Evolutionary conservation across 2,329 filamentous ascomycete genomes (phyloP).

Genomic region (Fusarium sp.): DNA sequence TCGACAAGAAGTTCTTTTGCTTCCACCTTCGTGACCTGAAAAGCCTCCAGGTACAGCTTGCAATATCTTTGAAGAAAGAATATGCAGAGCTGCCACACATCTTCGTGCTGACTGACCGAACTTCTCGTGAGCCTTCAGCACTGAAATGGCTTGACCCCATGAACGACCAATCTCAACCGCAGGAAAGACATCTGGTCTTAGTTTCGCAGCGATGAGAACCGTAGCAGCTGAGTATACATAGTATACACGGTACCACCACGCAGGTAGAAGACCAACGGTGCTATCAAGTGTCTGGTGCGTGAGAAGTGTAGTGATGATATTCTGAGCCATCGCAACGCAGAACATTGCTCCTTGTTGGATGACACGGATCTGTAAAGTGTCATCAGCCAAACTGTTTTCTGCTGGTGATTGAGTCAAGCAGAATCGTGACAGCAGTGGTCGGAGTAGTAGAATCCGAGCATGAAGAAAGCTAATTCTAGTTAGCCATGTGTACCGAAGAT

Average conservation of each 20-base stretch:
- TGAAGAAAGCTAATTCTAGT: conserved; percentile 47
- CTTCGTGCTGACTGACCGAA: conserved; percentile 50
- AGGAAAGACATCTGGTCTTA: conserved; percentile 50
- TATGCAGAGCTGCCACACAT: conserved; percentile 51
- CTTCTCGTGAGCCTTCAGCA: conserved; percentile 50
- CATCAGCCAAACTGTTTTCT: conserved; percentile 19
- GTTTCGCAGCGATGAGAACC: conserved; percentile 51
- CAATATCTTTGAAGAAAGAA: conserved; percentile 51
- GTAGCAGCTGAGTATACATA: conserved; percentile 54
- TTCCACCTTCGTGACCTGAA: not conserved
- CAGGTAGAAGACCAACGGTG: conserved; percentile 51
- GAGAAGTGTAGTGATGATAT: conserved; percentile 48
- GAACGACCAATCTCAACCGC: conserved; percentile 43
- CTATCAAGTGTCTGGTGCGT: conserved; percentile 48
- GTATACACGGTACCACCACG: conserved; percentile 56
- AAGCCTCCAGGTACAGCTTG: conserved; percentile 32
- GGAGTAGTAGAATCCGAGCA: conserved; percentile 49
- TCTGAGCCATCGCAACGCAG: conserved; percentile 51
- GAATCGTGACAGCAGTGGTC: conserved; percentile 50
- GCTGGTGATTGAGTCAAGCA: conserved; percentile 44
- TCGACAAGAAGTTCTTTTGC: not conserved
- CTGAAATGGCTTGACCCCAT: conserved; percentile 50
- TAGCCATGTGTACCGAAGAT: not conserved
- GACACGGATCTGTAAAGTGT: conserved; percentile 45
- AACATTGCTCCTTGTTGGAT: conserved; percentile 50